Percentiles rank a stretch among this genome's conserved stretches.
Conservation (phyloP, 495 filamentous ascomycete genomes). For the Lasiosphaeris hirsuta region DNA sequence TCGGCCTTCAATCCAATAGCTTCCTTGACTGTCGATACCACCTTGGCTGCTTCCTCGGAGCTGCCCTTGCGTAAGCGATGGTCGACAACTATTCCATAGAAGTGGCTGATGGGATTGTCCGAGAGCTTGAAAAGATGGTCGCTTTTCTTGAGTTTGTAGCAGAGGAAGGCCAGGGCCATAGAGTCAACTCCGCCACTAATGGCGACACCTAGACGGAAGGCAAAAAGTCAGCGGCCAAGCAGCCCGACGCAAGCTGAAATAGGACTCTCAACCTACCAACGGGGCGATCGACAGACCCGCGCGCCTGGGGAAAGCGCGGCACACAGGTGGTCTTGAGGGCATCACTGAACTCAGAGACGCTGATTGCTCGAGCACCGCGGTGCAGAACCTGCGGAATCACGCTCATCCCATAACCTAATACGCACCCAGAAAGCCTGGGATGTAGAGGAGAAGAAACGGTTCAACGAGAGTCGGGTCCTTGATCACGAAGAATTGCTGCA, state of each 20-base stretch:
- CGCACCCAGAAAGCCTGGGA: not conserved
- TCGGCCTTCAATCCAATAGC: conserved; percentile 25
- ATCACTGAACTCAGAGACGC: conserved; percentile 49
- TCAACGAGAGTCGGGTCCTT: too few relatives aligned
- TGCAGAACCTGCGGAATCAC: conserved; percentile 39
- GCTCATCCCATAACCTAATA: conserved; percentile 40
- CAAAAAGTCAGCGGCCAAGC: not conserved
- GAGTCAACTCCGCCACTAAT: conserved; percentile 94
- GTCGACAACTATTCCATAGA: conserved; percentile 73
- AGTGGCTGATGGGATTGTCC: conserved; percentile 37
- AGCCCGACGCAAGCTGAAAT: not conserved
- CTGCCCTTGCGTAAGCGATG: conserved; percentile 71
- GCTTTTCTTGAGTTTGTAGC: conserved; percentile 35
- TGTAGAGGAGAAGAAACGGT: too few relatives aligned
- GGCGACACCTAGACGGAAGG: conserved; percentile 38
- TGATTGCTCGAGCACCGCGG: conserved; percentile 45
- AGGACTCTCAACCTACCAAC: conserved; percentile 30
- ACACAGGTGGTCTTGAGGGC: conserved; percentile 50
- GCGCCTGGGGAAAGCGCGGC: conserved; percentile 36
- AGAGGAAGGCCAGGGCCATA: conserved; percentile 87
- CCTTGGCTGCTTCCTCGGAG: conserved; percentile 59
- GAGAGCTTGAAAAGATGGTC: conserved; percentile 27
- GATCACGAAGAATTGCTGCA: not conserved
- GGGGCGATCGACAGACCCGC: conserved; percentile 20
- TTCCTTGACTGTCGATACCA: conserved; percentile 49